Percentiles rank a stretch among this genome's conserved stretches.
phyloP scores from a whole-genome alignment of 179 eudicot species.

The Silene vulgaris region DNA sequence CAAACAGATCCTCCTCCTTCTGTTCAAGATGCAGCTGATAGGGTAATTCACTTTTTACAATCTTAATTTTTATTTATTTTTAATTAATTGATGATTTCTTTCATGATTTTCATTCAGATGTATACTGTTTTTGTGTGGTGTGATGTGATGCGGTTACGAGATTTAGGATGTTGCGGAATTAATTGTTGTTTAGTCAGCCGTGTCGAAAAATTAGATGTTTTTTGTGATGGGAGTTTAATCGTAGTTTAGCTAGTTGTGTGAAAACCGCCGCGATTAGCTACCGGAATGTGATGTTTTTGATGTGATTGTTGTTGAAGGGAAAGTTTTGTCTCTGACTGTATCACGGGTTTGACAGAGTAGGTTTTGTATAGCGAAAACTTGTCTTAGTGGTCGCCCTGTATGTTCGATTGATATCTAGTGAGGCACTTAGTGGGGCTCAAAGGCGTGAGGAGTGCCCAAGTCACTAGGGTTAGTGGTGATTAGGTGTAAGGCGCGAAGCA shows the following conservation, averaged over 20 bases:
- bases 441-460: not conserved
- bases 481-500: not conserved
- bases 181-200: not conserved
- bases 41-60: constrained; percentile 34
- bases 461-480: not conserved
- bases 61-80: not conserved
- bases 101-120: not conserved
- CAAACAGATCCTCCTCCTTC: constrained; percentile 82
- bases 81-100: not conserved
- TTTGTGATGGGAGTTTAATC: not conserved
- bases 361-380: not conserved
- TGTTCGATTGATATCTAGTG: not conserved
- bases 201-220: not conserved
- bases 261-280: too few relatives aligned
- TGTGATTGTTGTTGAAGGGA: too few relatives aligned
- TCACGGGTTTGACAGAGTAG: not conserved
- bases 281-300: too few relatives aligned
- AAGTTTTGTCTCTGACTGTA: too few relatives aligned
- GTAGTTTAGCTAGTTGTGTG: not conserved
- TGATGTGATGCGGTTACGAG: not conserved
- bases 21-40: constrained; percentile 69
- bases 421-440: not conserved
- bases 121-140: not conserved
- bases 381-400: not conserved
- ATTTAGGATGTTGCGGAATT: not conserved